These are phyloP conservation scores for Didymella keratinophila DNA, from an alignment of 2,329 filamentous ascomycete genomes.

Conservation along the genomic window DNA sequence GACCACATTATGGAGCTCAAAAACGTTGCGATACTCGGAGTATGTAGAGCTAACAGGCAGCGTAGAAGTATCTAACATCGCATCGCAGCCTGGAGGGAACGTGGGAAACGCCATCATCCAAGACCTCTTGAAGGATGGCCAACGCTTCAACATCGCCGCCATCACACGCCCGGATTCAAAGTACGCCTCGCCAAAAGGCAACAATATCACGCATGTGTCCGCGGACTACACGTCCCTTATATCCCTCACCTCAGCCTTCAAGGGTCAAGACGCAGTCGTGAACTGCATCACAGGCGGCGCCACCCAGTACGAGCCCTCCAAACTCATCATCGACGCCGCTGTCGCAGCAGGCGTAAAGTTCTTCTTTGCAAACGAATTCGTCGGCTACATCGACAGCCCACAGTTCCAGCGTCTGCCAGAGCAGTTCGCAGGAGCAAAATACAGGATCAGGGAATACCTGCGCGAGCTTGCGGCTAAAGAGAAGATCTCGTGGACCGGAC, in stretches of 20 bases:
- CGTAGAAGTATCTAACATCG: constrained; percentile 3
- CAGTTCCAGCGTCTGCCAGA: constrained; percentile 41
- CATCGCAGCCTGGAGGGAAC: constrained; percentile 42
- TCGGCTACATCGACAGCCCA: constrained; percentile 35
- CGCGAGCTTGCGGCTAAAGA: constrained; percentile 31
- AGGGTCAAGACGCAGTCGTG: constrained; percentile 64
- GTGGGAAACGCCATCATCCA: constrained; percentile 42
- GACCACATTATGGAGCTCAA: constrained; percentile 43
- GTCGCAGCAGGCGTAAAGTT: constrained; percentile 44
- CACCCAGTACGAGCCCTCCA: constrained; percentile 55
- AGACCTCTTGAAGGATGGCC: constrained; percentile 34
- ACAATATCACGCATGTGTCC: constrained; percentile 30
- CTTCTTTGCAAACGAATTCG: constrained; percentile 48
- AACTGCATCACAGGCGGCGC: constrained; percentile 56
- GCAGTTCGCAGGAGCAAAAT: constrained; percentile 36
- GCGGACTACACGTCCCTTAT: constrained; percentile 38
- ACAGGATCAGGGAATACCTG: constrained; percentile 38
- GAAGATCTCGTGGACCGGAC: constrained; percentile 40
- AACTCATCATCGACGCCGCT: constrained; percentile 48
- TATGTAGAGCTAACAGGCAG: constrained; percentile 22
- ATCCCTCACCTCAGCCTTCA: constrained; percentile 53
- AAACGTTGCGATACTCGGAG: constrained; percentile 47
- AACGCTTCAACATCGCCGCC: constrained; percentile 39
- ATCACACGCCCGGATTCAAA: constrained; percentile 38
- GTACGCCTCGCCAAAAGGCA: constrained; percentile 26